These are phyloP conservation scores for Daedalea quercina DNA, from an alignment of 768 basidiomycete species.

Conservation along the genomic window DNA sequence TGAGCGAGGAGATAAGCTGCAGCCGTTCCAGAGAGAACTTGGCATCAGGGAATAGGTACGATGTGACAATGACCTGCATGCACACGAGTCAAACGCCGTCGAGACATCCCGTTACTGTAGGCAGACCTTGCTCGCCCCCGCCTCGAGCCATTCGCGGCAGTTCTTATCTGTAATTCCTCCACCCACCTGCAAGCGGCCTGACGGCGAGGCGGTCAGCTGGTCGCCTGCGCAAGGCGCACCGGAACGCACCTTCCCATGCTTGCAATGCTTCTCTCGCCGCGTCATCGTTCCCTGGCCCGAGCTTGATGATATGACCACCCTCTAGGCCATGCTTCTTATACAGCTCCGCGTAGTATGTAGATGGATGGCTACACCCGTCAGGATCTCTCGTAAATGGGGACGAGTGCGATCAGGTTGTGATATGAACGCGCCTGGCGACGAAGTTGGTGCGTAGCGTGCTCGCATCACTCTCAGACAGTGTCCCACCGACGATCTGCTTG, in stretches of 20 bases:
- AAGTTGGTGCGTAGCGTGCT: constrained; percentile 78
- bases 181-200: constrained; percentile 83
- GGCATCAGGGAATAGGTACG: constrained; percentile 83
- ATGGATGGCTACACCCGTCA: constrained; percentile 49
- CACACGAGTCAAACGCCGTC: background rate
- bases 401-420: background rate
- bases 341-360: constrained; percentile 73
- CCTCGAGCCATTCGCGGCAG: constrained; percentile 76
- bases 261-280: constrained; percentile 81
- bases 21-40: constrained; percentile 75
- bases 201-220: background rate
- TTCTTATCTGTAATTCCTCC: constrained; percentile 86
- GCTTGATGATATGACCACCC: constrained; percentile 95
- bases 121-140: constrained; percentile 83
- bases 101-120: constrained; percentile 10
- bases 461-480: constrained; percentile 65
- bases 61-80: constrained; percentile 93
- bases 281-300: constrained; percentile 83
- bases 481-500: constrained; percentile 97
- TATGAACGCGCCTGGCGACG: constrained; percentile 63
- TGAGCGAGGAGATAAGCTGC: constrained; percentile 44
- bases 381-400: background rate
- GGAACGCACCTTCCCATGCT: constrained; percentile 70
- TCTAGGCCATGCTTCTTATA: constrained; percentile 63
- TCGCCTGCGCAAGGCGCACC: background rate